Percentiles rank a stretch among this genome's conserved stretches.
Evolutionary conservation across 1,284 basidiomycete species (phyloP).

Genomic region (Stereum hirsutum): DNA sequence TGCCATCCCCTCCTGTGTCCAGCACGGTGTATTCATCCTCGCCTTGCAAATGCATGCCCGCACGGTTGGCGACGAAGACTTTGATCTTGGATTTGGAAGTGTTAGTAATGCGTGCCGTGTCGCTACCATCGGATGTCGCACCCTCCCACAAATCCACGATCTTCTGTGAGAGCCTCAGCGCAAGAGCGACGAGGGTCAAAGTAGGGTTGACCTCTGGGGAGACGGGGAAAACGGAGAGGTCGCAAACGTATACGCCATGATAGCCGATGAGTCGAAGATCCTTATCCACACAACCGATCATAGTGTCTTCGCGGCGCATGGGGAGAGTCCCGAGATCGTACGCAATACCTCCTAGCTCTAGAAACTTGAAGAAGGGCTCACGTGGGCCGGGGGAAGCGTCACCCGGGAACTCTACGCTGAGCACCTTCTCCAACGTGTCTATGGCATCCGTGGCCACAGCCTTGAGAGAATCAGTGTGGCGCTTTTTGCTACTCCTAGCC

Average conservation of each 20-base stretch:
- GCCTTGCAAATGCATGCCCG: not conserved
- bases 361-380: too few relatives aligned
- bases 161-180: constrained; percentile 7
- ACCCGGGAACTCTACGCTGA: too few relatives aligned
- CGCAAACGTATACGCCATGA: constrained; percentile 11
- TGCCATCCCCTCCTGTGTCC: not conserved
- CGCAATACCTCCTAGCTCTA: too few relatives aligned
- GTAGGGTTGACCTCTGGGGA: constrained; percentile 13
- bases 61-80: not conserved
- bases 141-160: not conserved
- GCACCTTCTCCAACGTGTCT: too few relatives aligned
- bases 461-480: too few relatives aligned
- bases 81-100: not conserved
- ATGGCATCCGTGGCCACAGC: too few relatives aligned
- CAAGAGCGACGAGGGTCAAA: constrained; percentile 12
- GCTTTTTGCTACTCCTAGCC: too few relatives aligned
- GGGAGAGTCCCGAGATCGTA: too few relatives aligned
- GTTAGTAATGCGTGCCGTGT: not conserved
- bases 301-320: too few relatives aligned
- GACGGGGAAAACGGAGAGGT: constrained; percentile 11
- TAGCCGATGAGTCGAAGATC: constrained; percentile 2
- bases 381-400: too few relatives aligned
- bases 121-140: not conserved
- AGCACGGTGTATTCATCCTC: not conserved
- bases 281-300: too few relatives aligned